phyloP scores from a whole-genome alignment of 2,329 filamentous ascomycete genomes.

The Fusarium robinianum region DNA sequence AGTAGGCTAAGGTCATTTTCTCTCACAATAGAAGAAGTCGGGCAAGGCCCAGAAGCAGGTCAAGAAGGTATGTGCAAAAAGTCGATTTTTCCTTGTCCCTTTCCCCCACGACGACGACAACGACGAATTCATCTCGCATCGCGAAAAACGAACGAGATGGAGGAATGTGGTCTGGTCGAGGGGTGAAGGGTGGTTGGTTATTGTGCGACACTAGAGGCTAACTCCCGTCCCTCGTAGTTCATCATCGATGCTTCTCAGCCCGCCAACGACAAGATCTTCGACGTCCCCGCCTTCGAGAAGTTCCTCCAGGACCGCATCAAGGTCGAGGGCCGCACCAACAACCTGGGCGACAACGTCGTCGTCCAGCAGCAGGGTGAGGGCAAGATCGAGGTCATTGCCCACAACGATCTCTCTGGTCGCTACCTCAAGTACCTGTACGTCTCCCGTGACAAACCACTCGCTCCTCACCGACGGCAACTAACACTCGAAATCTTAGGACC shows the following conservation, averaged over 20 bases:
- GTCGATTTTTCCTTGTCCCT: no score
- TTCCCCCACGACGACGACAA: slow-evolving; percentile 2
- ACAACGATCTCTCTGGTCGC: slow-evolving; percentile 97
- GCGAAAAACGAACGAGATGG: slow-evolving; percentile 3
- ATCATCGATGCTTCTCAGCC: slow-evolving; percentile 99
- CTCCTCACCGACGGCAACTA: background rate
- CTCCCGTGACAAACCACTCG: background rate
- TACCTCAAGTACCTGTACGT: slow-evolving; percentile 99
- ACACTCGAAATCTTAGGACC: slow-evolving; percentile 62
- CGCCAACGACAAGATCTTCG: slow-evolving; percentile 99
- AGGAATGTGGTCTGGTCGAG: no score
- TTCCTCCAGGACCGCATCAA: slow-evolving; percentile 99
- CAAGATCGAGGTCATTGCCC: slow-evolving; percentile 96
- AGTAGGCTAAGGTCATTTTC: slow-evolving; percentile 87
- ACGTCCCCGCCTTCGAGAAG: slow-evolving; percentile 98
- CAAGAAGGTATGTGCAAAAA: slow-evolving; percentile 69
- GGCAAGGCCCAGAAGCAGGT: slow-evolving; percentile 77
- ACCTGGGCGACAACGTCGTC: slow-evolving; percentile 91
- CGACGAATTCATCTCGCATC: no score
- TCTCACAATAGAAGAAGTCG: slow-evolving; percentile 68
- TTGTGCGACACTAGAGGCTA: no score
- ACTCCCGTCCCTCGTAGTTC: slow-evolving; percentile 63
- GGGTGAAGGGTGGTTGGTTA: no score
- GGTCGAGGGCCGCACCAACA: slow-evolving; percentile 97
- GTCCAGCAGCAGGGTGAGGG: slow-evolving; percentile 92